These are phyloP conservation scores for Ascocoryne sarcoides DNA, from an alignment of 2,329 filamentous ascomycete genomes.

Conservation along the genomic window DNA sequence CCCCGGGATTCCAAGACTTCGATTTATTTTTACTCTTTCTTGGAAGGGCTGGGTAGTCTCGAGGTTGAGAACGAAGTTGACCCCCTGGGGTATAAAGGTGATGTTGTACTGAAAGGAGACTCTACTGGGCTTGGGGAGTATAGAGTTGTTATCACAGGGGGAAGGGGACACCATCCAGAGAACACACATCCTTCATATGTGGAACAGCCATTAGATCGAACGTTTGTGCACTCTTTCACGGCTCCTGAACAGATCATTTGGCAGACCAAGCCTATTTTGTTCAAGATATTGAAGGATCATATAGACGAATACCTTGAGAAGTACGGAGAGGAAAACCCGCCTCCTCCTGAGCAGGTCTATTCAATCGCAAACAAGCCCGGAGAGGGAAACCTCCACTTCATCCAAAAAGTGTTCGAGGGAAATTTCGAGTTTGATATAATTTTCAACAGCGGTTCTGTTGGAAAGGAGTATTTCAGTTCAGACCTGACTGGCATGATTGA, in stretches of 20 bases:
- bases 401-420: conserved; percentile 88
- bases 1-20: conserved; percentile 62
- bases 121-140: conserved; percentile 70
- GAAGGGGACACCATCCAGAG: conserved; percentile 51
- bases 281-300: conserved; percentile 53
- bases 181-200: conserved; percentile 58
- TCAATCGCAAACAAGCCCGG: conserved; percentile 63
- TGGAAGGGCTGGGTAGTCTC: conserved; percentile 68
- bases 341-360: conserved; percentile 80
- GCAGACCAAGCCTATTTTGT: conserved; percentile 68
- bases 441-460: conserved; percentile 69
- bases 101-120: conserved; percentile 62
- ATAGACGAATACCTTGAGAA: conserved; percentile 50
- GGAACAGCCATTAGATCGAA: conserved; percentile 65
- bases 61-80: conserved; percentile 49
- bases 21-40: conserved; percentile 70
- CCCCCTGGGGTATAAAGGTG: conserved; percentile 43
- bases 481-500: conserved; percentile 64
- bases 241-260: conserved; percentile 64
- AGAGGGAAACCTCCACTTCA: conserved; percentile 71
- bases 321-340: conserved; percentile 56
- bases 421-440: conserved; percentile 89
- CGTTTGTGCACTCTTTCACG: conserved; percentile 63
- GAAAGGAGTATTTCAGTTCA: conserved; percentile 44
- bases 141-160: conserved; percentile 66